Conservation (phyloP, 768 basidiomycete species). For the Neoboletus magnificus region DNA sequence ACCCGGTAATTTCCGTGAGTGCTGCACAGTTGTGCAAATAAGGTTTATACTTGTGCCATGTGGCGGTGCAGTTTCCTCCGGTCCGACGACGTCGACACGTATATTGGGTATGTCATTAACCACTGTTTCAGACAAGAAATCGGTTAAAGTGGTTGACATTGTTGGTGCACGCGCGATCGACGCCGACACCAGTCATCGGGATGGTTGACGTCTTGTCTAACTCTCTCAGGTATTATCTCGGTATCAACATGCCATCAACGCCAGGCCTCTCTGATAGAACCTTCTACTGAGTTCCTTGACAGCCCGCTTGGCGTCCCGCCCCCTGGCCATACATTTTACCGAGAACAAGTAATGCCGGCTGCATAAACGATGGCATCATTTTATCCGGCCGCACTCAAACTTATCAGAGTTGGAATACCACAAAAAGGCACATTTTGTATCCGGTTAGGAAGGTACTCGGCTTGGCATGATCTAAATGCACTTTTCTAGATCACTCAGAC, state of each 20-base stretch:
- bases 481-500: too few species aligned
- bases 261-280: background rate
- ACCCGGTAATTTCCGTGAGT: slow-evolving; percentile 33
- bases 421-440: too few species aligned
- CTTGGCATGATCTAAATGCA: too few species aligned
- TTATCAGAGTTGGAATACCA: too few species aligned
- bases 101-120: background rate
- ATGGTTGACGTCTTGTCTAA: too few species aligned
- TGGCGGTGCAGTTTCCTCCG: background rate
- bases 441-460: too few species aligned
- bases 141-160: too few species aligned
- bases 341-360: background rate
- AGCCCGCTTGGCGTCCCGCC: background rate
- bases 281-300: background rate
- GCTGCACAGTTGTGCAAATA: slow-evolving; percentile 25
- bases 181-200: too few species aligned
- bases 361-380: background rate
- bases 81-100: background rate
- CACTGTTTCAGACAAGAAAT: too few species aligned
- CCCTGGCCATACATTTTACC: background rate
- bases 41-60: background rate
- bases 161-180: too few species aligned
- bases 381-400: too few species aligned
- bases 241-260: background rate
- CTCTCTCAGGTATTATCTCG: too few species aligned